Evolutionary conservation across 1,284 basidiomycete species (phyloP).

Genomic region (Trametes hirsuta): DNA sequence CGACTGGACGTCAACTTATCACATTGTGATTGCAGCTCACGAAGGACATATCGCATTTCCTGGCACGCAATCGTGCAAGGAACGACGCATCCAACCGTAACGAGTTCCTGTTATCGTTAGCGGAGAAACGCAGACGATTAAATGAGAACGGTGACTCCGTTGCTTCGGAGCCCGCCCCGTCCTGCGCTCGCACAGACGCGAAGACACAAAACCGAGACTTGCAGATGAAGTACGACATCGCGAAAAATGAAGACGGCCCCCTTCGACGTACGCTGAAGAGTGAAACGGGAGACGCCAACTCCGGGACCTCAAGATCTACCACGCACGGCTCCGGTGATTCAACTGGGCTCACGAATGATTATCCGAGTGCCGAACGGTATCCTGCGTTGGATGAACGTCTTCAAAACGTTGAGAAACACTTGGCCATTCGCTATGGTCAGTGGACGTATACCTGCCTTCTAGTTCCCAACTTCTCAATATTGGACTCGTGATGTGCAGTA

Average conservation of each 20-base stretch:
- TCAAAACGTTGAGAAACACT: conserved; percentile 65
- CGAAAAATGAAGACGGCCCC: conserved; percentile 78
- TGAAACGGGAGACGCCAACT: not conserved
- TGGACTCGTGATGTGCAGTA: conserved; percentile 44
- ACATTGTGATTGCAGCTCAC: conserved; percentile 50
- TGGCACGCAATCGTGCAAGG: conserved; percentile 66
- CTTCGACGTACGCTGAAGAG: conserved; percentile 57
- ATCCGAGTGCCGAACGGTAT: conserved; percentile 44
- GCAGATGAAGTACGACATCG: conserved; percentile 84
- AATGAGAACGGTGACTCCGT: conserved; percentile 31
- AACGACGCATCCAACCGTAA: conserved; percentile 75
- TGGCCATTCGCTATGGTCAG: conserved; percentile 73
- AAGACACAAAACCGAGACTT: conserved; percentile 68
- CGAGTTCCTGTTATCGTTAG: conserved; percentile 66
- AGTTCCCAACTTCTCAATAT: not conserved
- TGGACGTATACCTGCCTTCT: not conserved
- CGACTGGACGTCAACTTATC: not conserved
- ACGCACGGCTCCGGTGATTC: not conserved
- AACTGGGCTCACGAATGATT: conserved; percentile 21
- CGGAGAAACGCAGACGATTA: conserved; percentile 53
- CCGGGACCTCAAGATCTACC: conserved; percentile 26
- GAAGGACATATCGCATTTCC: conserved; percentile 68
- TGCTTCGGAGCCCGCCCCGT: conserved; percentile 36
- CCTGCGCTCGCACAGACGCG: conserved; percentile 75
- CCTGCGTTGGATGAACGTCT: conserved; percentile 68